Evolutionary conservation across 257 asterid genomes (phyloP).

Genomic region (Mitragyna speciosa): DNA sequence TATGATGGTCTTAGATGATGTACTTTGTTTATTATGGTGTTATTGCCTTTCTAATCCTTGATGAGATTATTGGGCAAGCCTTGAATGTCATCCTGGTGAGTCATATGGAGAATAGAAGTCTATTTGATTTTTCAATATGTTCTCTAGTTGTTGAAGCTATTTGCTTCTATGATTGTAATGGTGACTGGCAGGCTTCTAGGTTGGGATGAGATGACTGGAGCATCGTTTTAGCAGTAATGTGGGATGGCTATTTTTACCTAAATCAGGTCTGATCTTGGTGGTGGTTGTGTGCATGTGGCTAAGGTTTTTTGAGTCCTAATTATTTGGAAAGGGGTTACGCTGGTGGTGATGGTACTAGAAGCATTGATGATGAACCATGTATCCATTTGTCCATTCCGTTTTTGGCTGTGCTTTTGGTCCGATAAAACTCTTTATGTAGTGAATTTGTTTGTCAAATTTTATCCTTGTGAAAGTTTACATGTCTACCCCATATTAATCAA

Average conservation of each 20-base stretch:
- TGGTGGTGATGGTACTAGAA: neutral
- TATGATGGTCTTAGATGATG: neutral
- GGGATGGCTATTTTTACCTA: too few species aligned
- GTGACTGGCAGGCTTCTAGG: neutral
- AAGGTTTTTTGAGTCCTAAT: too few species aligned
- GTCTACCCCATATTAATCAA: too few species aligned
- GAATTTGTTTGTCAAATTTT: too few species aligned
- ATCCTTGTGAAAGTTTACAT: too few species aligned
- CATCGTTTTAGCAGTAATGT: neutral
- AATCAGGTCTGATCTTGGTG: too few species aligned
- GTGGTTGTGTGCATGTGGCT: too few species aligned
- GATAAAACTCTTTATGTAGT: too few species aligned
- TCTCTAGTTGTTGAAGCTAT: neutral
- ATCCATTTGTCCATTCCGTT: too few species aligned
- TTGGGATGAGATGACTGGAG: neutral
- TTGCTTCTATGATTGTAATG: neutral
- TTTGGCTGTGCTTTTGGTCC: too few species aligned
- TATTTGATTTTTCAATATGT: too few species aligned
- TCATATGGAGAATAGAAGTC: too few species aligned
- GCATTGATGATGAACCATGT: neutral
- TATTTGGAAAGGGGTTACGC: neutral
- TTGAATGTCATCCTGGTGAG: neutral
- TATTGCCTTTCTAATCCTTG: neutral
- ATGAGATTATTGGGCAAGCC: neutral
- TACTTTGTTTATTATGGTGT: neutral